Conservation (phyloP, 2,329 filamentous ascomycete species). For the Tolypocladium endophyticum region DNA sequence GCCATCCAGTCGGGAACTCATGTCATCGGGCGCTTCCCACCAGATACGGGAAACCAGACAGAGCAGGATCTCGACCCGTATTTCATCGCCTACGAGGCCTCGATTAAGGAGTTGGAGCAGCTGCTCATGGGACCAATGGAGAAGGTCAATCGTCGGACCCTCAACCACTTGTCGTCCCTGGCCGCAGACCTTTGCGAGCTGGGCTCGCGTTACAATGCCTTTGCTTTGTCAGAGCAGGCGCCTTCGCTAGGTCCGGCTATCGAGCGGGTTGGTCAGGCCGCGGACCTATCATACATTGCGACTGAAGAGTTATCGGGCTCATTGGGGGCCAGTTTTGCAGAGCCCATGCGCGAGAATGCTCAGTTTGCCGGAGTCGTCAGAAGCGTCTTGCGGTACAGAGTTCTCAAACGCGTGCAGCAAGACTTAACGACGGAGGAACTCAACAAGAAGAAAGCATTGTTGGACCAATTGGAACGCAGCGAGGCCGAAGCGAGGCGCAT, state of each 20-base stretch:
- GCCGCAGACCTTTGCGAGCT: conserved; percentile 85
- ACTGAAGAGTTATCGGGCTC: conserved; percentile 83
- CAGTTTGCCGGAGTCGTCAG: conserved; percentile 95
- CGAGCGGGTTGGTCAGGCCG: conserved; percentile 86
- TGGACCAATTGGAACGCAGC: conserved; percentile 86
- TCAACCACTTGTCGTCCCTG: conserved; percentile 75
- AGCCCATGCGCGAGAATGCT: conserved; percentile 94
- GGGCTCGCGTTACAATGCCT: conserved; percentile 92
- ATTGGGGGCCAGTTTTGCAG: conserved; percentile 87
- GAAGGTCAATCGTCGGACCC: conserved; percentile 83
- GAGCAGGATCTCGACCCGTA: conserved; percentile 94
- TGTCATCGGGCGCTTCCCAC: conserved; percentile 71
- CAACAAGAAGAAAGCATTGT: conserved; percentile 68
- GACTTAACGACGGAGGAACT: conserved; percentile 95
- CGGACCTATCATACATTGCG: conserved; percentile 90
- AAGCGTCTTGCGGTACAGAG: conserved; percentile 76
- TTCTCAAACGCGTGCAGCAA: conserved; percentile 90
- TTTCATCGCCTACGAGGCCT: conserved; percentile 85
- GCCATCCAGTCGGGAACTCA: conserved; percentile 37
- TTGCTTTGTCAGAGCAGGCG: conserved; percentile 87
- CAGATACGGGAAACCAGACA: conserved; percentile 61
- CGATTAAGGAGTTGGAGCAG: conserved; percentile 82
- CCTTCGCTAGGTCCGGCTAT: conserved; percentile 84
- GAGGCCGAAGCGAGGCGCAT: conserved; percentile 89
- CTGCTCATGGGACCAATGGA: conserved; percentile 90